These are phyloP conservation scores for Penicillium psychrosexuale DNA, from an alignment of 2,329 filamentous ascomycete species.

Conservation along the genomic window DNA sequence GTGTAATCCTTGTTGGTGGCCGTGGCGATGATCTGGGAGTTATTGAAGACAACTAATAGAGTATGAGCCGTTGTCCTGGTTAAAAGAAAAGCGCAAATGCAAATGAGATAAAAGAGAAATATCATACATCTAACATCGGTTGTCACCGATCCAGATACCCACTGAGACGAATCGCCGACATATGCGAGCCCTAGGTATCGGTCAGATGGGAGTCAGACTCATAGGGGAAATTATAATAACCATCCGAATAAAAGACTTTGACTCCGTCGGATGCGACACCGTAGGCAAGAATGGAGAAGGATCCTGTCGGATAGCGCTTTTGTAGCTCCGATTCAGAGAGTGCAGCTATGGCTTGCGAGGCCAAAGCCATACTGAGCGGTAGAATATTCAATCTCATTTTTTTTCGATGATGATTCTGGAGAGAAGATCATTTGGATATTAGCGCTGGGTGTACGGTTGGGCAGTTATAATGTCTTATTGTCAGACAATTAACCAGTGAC, in stretches of 20 bases:
- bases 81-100: no score
- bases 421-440: neutral
- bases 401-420: neutral
- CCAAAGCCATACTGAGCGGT: constrained; percentile 1
- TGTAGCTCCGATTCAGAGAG: constrained; percentile 2
- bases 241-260: constrained; percentile 18
- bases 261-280: constrained; percentile 2
- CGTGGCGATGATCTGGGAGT: constrained; percentile 11
- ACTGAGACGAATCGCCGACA: constrained; percentile 17
- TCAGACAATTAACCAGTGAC: neutral
- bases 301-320: constrained; percentile 15
- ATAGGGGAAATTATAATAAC: neutral
- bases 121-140: constrained; percentile 20
- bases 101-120: neutral
- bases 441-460: neutral
- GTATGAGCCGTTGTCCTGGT: neutral
- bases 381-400: constrained; percentile 12
- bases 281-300: constrained; percentile 18
- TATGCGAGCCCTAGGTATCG: constrained; percentile 15
- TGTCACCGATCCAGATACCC: constrained; percentile 15
- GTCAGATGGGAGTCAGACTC: neutral
- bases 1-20: constrained; percentile 14
- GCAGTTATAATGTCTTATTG: neutral
- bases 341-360: constrained; percentile 4
- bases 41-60: constrained; percentile 10